Percentiles rank a stretch among this genome's conserved stretches.
Evolutionary conservation across 140 eudicot species (phyloP).

Genomic region (Ambrosia hybrid): DNA sequence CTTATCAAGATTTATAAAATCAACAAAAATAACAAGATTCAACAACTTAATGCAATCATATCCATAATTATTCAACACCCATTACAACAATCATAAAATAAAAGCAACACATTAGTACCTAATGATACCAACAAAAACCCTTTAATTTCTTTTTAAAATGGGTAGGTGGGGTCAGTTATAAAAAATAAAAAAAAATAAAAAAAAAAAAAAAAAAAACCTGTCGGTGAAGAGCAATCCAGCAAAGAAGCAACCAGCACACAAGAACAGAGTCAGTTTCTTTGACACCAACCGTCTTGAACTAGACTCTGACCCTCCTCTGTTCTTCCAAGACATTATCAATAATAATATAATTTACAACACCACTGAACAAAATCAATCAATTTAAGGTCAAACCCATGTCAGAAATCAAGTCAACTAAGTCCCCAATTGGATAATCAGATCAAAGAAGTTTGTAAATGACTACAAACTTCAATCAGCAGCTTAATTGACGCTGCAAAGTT

Average conservation of each 20-base stretch:
- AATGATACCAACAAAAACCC: constrained; percentile 26
- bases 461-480: too few relatives aligned
- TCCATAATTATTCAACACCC: constrained; percentile 10
- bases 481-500: too few relatives aligned
- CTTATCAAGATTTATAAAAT: neutral
- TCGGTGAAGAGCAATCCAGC: constrained; percentile 97
- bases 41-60: neutral
- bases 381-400: neutral
- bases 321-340: constrained; percentile 73
- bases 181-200: neutral
- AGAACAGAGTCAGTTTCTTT: constrained; percentile 54
- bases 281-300: constrained; percentile 57
- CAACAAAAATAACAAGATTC: neutral
- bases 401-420: neutral
- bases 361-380: constrained; percentile 14
- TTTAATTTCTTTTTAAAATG: constrained; percentile 5
- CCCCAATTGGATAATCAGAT: neutral
- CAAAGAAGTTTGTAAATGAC: neutral
- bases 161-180: constrained; percentile 36
- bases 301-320: constrained; percentile 47
- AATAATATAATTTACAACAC: constrained; percentile 2
- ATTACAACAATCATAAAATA: constrained; percentile 5
- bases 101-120: constrained; percentile 10
- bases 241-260: constrained; percentile 84
- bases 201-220: constrained; percentile 53